Percentiles rank a stretch among this genome's conserved stretches.
Conservation (phyloP, 2,329 filamentous ascomycete species). For the Pseudocercospora macadamiae region DNA sequence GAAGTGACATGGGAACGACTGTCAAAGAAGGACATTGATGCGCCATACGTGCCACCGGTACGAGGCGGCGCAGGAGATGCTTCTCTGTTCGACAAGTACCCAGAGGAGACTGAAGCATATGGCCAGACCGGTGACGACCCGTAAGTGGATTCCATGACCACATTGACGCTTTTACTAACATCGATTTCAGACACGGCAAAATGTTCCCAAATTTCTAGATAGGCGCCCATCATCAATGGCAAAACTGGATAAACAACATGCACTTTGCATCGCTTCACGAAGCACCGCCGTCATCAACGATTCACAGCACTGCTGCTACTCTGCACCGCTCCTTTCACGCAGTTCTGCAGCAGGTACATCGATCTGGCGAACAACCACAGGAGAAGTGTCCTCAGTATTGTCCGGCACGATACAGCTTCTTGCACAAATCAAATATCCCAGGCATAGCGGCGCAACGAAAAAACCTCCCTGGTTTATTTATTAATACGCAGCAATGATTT, state of each 20-base stretch:
- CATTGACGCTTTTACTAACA: constrained; percentile 20
- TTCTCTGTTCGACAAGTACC: constrained; percentile 97
- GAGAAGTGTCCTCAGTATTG: constrained; percentile 2
- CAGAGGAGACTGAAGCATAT: constrained; percentile 93
- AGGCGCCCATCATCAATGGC: not conserved
- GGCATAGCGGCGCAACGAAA: not conserved
- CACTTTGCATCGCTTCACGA: constrained; percentile 1
- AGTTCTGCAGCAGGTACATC: constrained; percentile 5
- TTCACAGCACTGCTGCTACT: constrained; percentile 7
- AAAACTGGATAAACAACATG: not conserved
- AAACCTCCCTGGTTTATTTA: too few species aligned
- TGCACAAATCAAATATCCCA: constrained; percentile 7
- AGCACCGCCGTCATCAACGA: not conserved
- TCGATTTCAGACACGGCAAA: constrained; percentile 65
- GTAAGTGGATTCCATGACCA: constrained; percentile 60
- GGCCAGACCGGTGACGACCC: constrained; percentile 77
- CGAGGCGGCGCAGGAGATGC: constrained; percentile 92
- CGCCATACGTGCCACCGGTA: constrained; percentile 94
- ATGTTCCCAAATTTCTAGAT: constrained; percentile 73
- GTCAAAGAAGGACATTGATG: constrained; percentile 94
- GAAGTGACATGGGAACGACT: constrained; percentile 98
- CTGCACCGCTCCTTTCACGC: constrained; percentile 3
- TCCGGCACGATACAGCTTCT: constrained; percentile 29
- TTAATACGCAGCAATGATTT: constrained; percentile 4
- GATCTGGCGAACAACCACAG: constrained; percentile 6